Conservation (phyloP, 2,329 filamentous ascomycete species). For the Pseudogymnoascus sp. region DNA sequence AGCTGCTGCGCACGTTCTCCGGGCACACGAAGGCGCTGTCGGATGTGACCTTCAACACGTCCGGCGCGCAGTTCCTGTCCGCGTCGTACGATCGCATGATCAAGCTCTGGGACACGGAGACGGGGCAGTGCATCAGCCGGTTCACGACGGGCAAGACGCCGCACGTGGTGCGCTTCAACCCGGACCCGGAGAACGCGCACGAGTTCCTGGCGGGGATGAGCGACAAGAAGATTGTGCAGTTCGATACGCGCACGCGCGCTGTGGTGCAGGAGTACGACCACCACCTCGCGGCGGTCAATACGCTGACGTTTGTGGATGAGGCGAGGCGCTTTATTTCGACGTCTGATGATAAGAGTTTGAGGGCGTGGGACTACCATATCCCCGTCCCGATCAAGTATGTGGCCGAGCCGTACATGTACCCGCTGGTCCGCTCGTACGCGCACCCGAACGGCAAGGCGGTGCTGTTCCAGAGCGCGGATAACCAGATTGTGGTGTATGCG, state of each 20-base stretch:
- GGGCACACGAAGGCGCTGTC: constrained; percentile 87
- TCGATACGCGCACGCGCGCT: constrained; percentile 72
- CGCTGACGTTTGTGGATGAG: constrained; percentile 90
- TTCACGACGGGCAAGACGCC: constrained; percentile 94
- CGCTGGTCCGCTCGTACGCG: constrained; percentile 74
- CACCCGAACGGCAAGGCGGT: constrained; percentile 93
- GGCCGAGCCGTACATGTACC: constrained; percentile 96
- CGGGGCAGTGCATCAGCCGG: constrained; percentile 74
- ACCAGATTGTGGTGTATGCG: constrained; percentile 93
- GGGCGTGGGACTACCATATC: constrained; percentile 98
- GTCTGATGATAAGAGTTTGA: constrained; percentile 89
- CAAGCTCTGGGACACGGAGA: constrained; percentile 98
- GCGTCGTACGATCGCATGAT: constrained; percentile 92
- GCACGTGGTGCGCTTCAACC: constrained; percentile 91
- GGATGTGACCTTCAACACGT: constrained; percentile 77
- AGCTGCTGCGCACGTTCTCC: constrained; percentile 82
- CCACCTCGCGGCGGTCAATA: constrained; percentile 95
- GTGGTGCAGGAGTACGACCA: constrained; percentile 97
- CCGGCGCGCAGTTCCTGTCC: constrained; percentile 79
- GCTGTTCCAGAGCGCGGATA: constrained; percentile 87
- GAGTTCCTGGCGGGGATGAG: constrained; percentile 96
- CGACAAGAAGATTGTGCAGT: constrained; percentile 98
- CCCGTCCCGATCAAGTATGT: constrained; percentile 98
- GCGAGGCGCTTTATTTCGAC: constrained; percentile 96
- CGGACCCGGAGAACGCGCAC: constrained; percentile 63